Percentiles rank a stretch among this genome's conserved stretches.
These are phyloP conservation scores for Pseudopithomyces maydicus DNA, from an alignment of 2,329 filamentous ascomycete species.

Conservation along the genomic window DNA sequence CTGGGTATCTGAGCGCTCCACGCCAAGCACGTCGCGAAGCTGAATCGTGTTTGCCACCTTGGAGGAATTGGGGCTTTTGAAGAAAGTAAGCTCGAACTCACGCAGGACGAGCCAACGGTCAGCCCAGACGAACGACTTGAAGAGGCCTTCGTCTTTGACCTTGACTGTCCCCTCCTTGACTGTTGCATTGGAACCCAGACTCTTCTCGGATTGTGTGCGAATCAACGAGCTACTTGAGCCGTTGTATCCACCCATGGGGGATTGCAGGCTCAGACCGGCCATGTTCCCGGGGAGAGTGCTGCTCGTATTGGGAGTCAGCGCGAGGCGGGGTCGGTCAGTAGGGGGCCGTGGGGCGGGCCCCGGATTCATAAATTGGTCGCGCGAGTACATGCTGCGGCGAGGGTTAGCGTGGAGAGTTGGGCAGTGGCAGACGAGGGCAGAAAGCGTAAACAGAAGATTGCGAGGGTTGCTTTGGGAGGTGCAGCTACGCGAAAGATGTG, in stretches of 20 bases:
- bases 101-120: conserved; percentile 90
- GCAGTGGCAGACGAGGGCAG: neutral
- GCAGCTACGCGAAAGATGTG: neutral
- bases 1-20: conserved; percentile 87
- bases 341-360: conserved; percentile 92
- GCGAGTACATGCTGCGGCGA: conserved; percentile 61
- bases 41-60: conserved; percentile 86
- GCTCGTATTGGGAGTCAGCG: conserved; percentile 73
- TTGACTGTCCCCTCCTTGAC: conserved; percentile 74
- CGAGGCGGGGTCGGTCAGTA: conserved; percentile 79
- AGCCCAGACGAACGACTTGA: conserved; percentile 83
- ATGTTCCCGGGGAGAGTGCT: conserved; percentile 75
- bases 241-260: conserved; percentile 51
- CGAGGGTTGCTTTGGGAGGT: neutral
- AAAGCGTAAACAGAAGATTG: neutral
- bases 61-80: conserved; percentile 81
- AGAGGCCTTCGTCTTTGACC: conserved; percentile 88
- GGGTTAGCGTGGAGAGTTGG: conserved; percentile 2
- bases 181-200: conserved; percentile 39
- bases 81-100: conserved; percentile 91
- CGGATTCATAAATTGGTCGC: conserved; percentile 89
- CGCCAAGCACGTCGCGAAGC: conserved; percentile 85
- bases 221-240: conserved; percentile 46
- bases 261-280: conserved; percentile 75
- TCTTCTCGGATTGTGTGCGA: conserved; percentile 49